Evolutionary conservation across 768 basidiomycete species (phyloP).

Genomic region (Lactarius sanguifluus): DNA sequence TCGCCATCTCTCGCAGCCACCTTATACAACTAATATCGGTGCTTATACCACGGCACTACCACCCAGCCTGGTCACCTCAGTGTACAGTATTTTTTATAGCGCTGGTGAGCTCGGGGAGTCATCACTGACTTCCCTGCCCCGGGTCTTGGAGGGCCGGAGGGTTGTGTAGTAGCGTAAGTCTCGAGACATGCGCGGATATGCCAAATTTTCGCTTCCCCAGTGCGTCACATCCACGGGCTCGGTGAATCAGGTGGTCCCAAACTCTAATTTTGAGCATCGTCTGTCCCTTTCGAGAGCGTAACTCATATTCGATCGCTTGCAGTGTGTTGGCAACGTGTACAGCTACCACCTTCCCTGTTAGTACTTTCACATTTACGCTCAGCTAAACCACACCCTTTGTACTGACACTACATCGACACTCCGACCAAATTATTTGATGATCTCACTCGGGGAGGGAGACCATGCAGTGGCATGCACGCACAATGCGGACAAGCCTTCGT

Average conservation of each 20-base stretch:
- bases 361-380: too few species aligned
- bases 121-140: not conserved
- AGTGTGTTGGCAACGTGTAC: too few species aligned
- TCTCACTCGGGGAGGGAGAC: not conserved
- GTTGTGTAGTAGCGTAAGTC: not conserved
- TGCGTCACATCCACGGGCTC: too few species aligned
- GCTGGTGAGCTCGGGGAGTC: not conserved
- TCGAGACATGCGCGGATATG: not conserved
- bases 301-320: not conserved
- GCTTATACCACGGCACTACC: too few species aligned
- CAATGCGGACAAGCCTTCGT: not conserved
- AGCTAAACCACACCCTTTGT: not conserved
- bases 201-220: not conserved
- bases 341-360: too few species aligned
- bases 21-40: not conserved
- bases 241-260: not conserved
- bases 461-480: not conserved
- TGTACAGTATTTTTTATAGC: not conserved
- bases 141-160: not conserved
- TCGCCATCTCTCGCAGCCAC: not conserved
- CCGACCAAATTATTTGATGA: not conserved
- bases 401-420: not conserved
- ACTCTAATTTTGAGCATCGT: too few species aligned
- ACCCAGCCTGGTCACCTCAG: not conserved
- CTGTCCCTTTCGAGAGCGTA: not conserved